These are phyloP conservation scores for Didymella segeticola DNA, from an alignment of 2,329 filamentous ascomycete genomes.

Conservation along the genomic window DNA sequence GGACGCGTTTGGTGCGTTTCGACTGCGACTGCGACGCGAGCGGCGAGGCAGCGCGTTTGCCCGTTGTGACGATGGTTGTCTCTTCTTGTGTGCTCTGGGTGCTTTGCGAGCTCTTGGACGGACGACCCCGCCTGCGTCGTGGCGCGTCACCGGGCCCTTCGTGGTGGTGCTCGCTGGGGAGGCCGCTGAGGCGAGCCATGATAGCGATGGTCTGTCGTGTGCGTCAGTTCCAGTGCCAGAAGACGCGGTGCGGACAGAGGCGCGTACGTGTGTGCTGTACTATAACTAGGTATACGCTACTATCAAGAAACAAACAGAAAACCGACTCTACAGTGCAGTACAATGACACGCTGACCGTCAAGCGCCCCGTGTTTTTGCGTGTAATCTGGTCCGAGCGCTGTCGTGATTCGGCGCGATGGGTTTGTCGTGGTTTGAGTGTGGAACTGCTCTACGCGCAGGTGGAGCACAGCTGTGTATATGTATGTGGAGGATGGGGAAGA, in stretches of 20 bases:
- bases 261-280: no score
- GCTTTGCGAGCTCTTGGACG: conserved; percentile 35
- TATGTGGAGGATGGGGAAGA: conserved; percentile 1
- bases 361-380: conserved; percentile 14
- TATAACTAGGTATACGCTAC: no score
- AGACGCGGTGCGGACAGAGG: background rate
- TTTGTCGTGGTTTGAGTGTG: background rate
- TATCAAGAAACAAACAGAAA: conserved; percentile 23
- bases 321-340: no score
- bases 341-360: conserved; percentile 6
- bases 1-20: conserved; percentile 44
- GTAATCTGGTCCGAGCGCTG: conserved; percentile 12
- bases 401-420: background rate
- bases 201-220: conserved; percentile 10
- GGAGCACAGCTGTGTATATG: no score
- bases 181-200: conserved; percentile 46
- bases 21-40: conserved; percentile 31
- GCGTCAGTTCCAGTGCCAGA: conserved; percentile 1
- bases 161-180: conserved; percentile 46
- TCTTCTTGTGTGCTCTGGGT: conserved; percentile 17
- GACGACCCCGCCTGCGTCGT: conserved; percentile 41
- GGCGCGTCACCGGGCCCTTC: conserved; percentile 44
- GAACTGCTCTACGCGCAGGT: no score
- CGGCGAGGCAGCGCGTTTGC: conserved; percentile 43
- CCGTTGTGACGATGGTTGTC: conserved; percentile 7